Evolutionary conservation across 768 basidiomycete species (phyloP).

Genomic region (Kwoniella sp.): DNA sequence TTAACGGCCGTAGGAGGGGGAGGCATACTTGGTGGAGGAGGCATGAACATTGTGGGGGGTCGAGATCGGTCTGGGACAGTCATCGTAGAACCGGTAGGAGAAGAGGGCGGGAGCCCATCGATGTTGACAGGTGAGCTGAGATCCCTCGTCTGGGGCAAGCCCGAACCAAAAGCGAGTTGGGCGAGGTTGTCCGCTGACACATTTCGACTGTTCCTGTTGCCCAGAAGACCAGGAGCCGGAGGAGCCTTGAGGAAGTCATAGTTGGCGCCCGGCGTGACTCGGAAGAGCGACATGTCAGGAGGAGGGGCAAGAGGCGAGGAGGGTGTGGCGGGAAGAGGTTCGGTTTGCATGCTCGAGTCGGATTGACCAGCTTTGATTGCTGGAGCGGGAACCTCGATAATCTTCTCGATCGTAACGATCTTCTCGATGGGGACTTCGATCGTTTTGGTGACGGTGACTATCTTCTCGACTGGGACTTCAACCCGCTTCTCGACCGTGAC

Average conservation of each 20-base stretch:
- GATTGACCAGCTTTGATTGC: constrained; percentile 14
- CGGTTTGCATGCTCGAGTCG: constrained; percentile 31
- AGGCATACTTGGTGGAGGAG: constrained; percentile 54
- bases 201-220: constrained; percentile 22
- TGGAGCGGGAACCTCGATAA: constrained; percentile 27
- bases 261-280: constrained; percentile 43
- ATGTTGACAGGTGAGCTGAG: constrained; percentile 19
- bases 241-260: constrained; percentile 56
- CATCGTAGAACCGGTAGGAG: constrained; percentile 12
- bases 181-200: constrained; percentile 30
- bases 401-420: constrained; percentile 33
- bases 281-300: constrained; percentile 46
- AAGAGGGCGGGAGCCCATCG: constrained; percentile 37
- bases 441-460: constrained; percentile 27
- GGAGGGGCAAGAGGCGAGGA: constrained; percentile 26
- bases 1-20: constrained; percentile 64
- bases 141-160: constrained; percentile 21
- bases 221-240: constrained; percentile 31
- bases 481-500: constrained; percentile 49
- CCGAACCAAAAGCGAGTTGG: constrained; percentile 12
- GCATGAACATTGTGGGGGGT: constrained; percentile 54
- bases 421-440: constrained; percentile 40
- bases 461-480: constrained; percentile 44
- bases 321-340: constrained; percentile 24
- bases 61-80: constrained; percentile 31